These are phyloP conservation scores for Cercospora brassicicola DNA, from an alignment of 2,329 filamentous ascomycete genomes.

Conservation along the genomic window DNA sequence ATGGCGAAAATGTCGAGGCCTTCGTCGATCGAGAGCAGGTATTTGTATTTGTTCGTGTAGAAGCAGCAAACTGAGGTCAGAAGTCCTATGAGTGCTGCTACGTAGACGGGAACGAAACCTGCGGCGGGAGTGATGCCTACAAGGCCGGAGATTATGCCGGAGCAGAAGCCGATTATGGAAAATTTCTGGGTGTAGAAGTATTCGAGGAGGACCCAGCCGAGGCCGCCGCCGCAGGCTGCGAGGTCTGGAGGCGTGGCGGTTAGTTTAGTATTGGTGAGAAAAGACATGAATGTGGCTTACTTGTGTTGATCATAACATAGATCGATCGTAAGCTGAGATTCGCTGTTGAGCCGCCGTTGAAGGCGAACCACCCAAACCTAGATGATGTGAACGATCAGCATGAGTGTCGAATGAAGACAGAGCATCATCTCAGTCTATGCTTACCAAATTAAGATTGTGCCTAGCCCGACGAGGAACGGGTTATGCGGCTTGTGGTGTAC, in stretches of 20 bases:
- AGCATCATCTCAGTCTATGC: too few species aligned
- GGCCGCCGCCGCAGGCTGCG: conserved; percentile 51
- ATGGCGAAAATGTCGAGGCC: conserved; percentile 62
- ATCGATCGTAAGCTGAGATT: conserved; percentile 56
- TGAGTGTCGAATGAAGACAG: background rate
- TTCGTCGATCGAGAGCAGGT: conserved; percentile 57
- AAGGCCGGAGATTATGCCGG: conserved; percentile 58
- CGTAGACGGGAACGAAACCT: conserved; percentile 24
- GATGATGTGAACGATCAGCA: background rate
- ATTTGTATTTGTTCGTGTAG: conserved; percentile 52
- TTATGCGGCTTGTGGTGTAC: conserved; percentile 60
- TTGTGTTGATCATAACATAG: conserved; percentile 57
- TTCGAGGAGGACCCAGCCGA: conserved; percentile 57
- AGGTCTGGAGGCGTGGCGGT: conserved; percentile 40
- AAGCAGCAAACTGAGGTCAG: conserved; percentile 55
- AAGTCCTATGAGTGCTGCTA: conserved; percentile 57
- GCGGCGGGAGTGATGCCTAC: conserved; percentile 56
- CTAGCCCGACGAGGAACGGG: conserved; percentile 62
- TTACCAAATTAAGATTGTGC: conserved; percentile 62
- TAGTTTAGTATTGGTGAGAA: background rate
- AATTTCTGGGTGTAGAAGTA: conserved; percentile 55
- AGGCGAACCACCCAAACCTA: conserved; percentile 59
- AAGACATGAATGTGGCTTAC: background rate
- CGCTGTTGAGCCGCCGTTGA: conserved; percentile 58
- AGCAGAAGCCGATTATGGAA: conserved; percentile 58